These are phyloP conservation scores for Colletotrichum spinosum DNA, from an alignment of 2,329 filamentous ascomycete species.

Conservation along the genomic window DNA sequence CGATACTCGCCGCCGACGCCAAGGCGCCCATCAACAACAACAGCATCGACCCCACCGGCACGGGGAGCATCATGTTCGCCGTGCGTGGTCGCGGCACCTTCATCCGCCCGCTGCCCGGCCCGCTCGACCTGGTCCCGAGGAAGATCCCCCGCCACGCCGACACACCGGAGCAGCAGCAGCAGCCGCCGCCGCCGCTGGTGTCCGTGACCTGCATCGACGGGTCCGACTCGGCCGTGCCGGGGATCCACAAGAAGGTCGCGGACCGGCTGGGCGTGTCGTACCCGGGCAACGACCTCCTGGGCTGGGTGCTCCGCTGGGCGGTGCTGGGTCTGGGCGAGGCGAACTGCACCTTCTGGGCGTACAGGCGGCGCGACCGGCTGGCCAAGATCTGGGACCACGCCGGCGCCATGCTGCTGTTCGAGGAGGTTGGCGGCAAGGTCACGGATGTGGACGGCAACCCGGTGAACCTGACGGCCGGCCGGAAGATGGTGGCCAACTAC, in stretches of 20 bases:
- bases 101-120: conserved; percentile 53
- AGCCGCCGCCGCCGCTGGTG: conserved; percentile 44
- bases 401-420: conserved; percentile 68
- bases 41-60: conserved; percentile 54
- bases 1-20: conserved; percentile 57
- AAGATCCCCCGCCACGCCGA: conserved; percentile 48
- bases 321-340: conserved; percentile 63
- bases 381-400: conserved; percentile 72
- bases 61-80: conserved; percentile 64
- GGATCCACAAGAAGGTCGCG: conserved; percentile 59
- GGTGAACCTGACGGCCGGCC: conserved; percentile 62
- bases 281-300: conserved; percentile 64
- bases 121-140: conserved; percentile 36
- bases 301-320: conserved; percentile 69
- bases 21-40: conserved; percentile 55
- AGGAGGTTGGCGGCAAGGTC: conserved; percentile 66
- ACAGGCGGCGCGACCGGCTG: conserved; percentile 58
- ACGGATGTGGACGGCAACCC: conserved; percentile 64
- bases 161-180: conserved; percentile 20
- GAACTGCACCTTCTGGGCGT: conserved; percentile 68
- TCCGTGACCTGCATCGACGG: conserved; percentile 61
- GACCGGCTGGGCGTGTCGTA: conserved; percentile 54
- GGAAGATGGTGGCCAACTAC: conserved; percentile 62
- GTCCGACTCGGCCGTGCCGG: conserved; percentile 60
- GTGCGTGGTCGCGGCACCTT: conserved; percentile 61